Percentiles rank a stretch among this genome's conserved stretches.
These are phyloP conservation scores for Lablab purpureus DNA, from an alignment of 306 rosid genomes.

Conservation along the genomic window DNA sequence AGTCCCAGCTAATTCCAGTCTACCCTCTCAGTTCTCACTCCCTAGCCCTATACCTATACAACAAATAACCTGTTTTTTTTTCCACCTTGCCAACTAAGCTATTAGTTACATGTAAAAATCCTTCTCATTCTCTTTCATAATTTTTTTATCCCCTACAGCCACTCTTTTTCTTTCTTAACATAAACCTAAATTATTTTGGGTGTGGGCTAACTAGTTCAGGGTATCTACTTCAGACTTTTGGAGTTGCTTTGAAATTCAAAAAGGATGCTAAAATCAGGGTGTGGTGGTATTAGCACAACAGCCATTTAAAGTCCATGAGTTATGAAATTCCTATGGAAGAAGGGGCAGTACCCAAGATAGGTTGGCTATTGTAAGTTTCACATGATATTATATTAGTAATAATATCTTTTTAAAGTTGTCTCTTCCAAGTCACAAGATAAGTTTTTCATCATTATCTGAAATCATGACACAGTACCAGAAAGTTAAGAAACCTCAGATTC, in stretches of 20 bases:
- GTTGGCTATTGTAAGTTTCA: slow-evolving; percentile 18
- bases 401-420: slow-evolving; percentile 24
- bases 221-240: not conserved
- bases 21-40: not conserved
- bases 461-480: slow-evolving; percentile 20
- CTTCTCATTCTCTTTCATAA: not conserved
- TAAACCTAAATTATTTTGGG: not conserved
- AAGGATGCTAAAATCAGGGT: slow-evolving; percentile 12
- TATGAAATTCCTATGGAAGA: slow-evolving; percentile 16
- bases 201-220: not conserved
- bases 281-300: slow-evolving; percentile 2
- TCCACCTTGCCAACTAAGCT: not conserved
- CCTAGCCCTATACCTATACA: not conserved
- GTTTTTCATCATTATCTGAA: slow-evolving; percentile 16
- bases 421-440: slow-evolving; percentile 14
- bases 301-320: slow-evolving; percentile 11
- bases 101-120: not conserved
- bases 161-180: not conserved
- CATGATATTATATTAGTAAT: slow-evolving; percentile 18
- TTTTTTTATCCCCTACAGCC: not conserved
- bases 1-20: not conserved
- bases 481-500: slow-evolving; percentile 14
- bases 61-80: no score
- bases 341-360: slow-evolving; percentile 1
- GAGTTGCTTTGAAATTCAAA: slow-evolving; percentile 42